phyloP scores from a whole-genome alignment of 352 stramenopile species.

The Phytophthora pluvialis region DNA sequence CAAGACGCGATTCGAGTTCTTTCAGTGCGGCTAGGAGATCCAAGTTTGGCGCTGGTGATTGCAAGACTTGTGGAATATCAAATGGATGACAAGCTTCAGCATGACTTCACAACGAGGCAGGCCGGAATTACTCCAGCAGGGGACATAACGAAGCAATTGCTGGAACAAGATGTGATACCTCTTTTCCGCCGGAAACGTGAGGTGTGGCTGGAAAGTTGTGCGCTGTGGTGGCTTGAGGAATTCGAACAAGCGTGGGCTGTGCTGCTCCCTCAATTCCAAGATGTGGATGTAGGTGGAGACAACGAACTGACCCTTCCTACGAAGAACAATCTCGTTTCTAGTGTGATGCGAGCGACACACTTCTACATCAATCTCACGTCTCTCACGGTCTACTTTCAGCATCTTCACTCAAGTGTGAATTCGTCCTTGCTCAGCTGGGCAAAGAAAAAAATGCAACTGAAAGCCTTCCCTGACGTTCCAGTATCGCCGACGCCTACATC shows the following conservation, averaged over 20 bases:
- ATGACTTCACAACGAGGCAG: conserved; percentile 64
- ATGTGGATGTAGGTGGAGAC: conserved; percentile 51
- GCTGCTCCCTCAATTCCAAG: conserved; percentile 68
- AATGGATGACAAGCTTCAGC: conserved; percentile 49
- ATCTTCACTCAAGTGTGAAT: conserved; percentile 74
- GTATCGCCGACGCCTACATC: conserved; percentile 12
- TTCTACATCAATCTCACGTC: conserved; percentile 90
- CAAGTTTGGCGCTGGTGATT: conserved; percentile 90
- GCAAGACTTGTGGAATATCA: conserved; percentile 88
- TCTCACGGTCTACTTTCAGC: conserved; percentile 85
- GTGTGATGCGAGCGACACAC: conserved; percentile 54
- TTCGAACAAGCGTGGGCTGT: conserved; percentile 84
- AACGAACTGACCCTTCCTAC: conserved; percentile 17
- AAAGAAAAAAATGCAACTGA: conserved; percentile 52
- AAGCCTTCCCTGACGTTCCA: conserved; percentile 29
- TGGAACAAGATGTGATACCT: conserved; percentile 75
- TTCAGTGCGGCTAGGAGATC: conserved; percentile 85
- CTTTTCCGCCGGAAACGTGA: conserved; percentile 65
- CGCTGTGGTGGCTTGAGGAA: conserved; percentile 85
- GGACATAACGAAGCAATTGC: conserved; percentile 52
- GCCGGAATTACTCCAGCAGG: conserved; percentile 69
- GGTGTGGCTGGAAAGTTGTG: conserved; percentile 81
- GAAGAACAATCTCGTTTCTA: conserved; percentile 40
- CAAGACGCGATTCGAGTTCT: conserved; percentile 93
- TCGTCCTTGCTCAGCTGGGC: conserved; percentile 69